Evolutionary conservation across 2,329 filamentous ascomycete species (phyloP), one percentile per base, ranked within the genome.

Genomic region (Aureobasidium sp.): DNA sequence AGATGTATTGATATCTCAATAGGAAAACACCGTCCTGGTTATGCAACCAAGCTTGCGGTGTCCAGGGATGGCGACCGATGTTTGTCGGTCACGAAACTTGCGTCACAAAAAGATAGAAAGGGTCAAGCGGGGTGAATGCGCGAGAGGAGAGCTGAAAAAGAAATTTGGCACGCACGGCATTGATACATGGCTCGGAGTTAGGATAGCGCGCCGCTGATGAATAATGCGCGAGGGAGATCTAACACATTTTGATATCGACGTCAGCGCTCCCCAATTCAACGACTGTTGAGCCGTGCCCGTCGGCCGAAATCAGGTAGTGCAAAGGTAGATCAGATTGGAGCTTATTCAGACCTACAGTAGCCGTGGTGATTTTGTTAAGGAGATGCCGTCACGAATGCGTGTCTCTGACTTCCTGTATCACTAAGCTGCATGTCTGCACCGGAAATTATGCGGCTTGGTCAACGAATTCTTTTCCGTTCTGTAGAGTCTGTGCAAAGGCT

Each of bases 231-330:
- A 42, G 45, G 45, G 25, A 41, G 55, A 51, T 51, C 36, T 60
- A 20, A 37, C 51, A 55, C 57, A 60, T 60, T 62, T 61, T 61
- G 58, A 53, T 52, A 61, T 61, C 49, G 47, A 61, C 58, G 58
- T 61, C 58, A 61, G 31, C 17, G 49, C 48, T 37, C 53, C 45
- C 34, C 57, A 57, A 61, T 61, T 61, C 58, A 61, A 61, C 48
- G 49, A 45, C 37, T 5, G 39, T 52, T 53, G 47, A 53, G 47
- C 58, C 58, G 20, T 53, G 58, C 29, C 34, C 58, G 37, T 42
- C 48, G 45, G 58, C 60, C 51, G 49, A 29, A 55, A 15, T 62
- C 31, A 12, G 34, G 51, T 39, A 48, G 49, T 39, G 49, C 11
- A 25, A 17, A 15, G 45, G 48, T 41, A 39, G 60, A 62, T 62